Evolutionary conservation across 495 filamentous ascomycete genomes (phyloP), one percentile per base, ranked within the genome.

Genomic region (Cenococcum geophilum): DNA sequence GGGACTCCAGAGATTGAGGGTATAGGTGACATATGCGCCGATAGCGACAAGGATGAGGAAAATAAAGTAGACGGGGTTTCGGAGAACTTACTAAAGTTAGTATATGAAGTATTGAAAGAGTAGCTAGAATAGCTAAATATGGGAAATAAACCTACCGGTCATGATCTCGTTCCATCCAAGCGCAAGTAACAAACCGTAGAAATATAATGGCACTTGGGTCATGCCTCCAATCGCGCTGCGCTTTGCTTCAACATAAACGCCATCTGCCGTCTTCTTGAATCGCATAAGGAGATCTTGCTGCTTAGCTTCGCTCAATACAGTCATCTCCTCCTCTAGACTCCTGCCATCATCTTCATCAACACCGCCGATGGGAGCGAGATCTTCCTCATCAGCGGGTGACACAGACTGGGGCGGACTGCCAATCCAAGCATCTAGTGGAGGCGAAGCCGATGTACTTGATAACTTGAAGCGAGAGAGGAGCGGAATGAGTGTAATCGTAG

Each of bases 121-220:
- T 14, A 32, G 14, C 23, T 54, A 36, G 27, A 6, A 32, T 32
- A 6, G 27, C 6, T 6, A 22, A 32, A 36, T 12, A 35, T 25
- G 21, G 54, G 25, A 61, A 12, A 23, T 55, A 20, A 61, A 45
- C 73, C 88, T 79, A 95, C 91, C 89, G 69, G 90, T 88, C 63
- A 92, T 71, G 60, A 97, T 89, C 75, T 98, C 93, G 73, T 98
- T 98, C 93, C 93, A 97, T 23, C 93, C 93, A 43, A 98, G 77
- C 32, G 89, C 89, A 60, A 98, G 75, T 56, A 98, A 75, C 53
- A 97, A 68, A 20, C 83, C 92, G 65, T 95, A 98, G 72, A 97
- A 96, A 73, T 95, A 97, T 57, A 96, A 70, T 20, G 93, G 93
- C 58, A 97, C 88, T 75, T 97, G 91, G 3, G 90, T 89, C 65